Percentiles rank a stretch among this genome's conserved stretches.
Evolutionary conservation across 2,329 filamentous ascomycete genomes (phyloP).

Genomic region (Camptophora hylomeconis): DNA sequence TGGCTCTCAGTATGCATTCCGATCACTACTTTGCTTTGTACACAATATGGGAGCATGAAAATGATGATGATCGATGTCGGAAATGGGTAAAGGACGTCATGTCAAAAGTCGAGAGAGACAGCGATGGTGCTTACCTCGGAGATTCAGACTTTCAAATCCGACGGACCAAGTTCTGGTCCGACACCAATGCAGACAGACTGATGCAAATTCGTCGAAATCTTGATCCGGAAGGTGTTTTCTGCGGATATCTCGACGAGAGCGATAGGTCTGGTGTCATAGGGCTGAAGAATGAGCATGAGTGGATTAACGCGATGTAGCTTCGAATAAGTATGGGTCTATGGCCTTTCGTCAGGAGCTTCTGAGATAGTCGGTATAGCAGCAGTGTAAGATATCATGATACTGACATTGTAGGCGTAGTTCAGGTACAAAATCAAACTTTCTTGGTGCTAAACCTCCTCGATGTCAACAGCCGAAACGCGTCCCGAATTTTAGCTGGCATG

Average conservation of each 20-base stretch:
- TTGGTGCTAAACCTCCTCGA: too few relatives aligned
- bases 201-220: slow-evolving; percentile 23
- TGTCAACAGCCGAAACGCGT: too few relatives aligned
- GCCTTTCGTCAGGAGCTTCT: too few relatives aligned
- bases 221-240: slow-evolving; percentile 19
- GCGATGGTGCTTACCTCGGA: slow-evolving; percentile 40
- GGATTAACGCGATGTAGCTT: too few relatives aligned
- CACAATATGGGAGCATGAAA: slow-evolving; percentile 34
- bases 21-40: slow-evolving; percentile 46
- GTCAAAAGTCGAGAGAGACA: slow-evolving; percentile 26
- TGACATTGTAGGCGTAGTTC: too few relatives aligned
- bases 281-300: slow-evolving; percentile 30
- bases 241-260: slow-evolving; percentile 34
- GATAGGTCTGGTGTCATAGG: slow-evolving; percentile 31
- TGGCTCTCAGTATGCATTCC: slow-evolving; percentile 42
- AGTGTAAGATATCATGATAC: too few relatives aligned
- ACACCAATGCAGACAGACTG: slow-evolving; percentile 28
- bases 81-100: slow-evolving; percentile 34
- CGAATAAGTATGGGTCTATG: too few relatives aligned
- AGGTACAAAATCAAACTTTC: too few relatives aligned
- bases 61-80: slow-evolving; percentile 32
- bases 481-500: too few relatives aligned
- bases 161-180: slow-evolving; percentile 36
- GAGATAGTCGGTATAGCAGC: too few relatives aligned
- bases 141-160: slow-evolving; percentile 41